Conservation (phyloP, 768 basidiomycete genomes). For the Psilocybe sp. region DNA sequence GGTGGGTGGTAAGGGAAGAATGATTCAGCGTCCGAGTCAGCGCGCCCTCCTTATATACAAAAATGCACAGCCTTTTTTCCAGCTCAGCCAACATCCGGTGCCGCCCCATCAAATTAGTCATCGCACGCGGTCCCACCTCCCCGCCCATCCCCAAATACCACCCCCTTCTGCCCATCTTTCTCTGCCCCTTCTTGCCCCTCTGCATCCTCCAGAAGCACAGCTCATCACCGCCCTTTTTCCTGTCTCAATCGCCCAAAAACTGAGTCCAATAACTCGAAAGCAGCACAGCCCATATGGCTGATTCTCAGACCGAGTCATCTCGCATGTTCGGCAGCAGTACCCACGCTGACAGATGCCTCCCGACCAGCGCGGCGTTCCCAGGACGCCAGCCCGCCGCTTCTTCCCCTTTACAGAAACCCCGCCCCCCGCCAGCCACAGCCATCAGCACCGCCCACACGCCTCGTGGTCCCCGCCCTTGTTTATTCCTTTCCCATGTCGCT, state of each 20-base stretch:
- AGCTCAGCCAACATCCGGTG: conserved; percentile 15
- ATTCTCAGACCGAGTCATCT: conserved; percentile 30
- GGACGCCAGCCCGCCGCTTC: conserved; percentile 16
- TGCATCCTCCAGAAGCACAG: background rate
- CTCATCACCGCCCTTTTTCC: background rate
- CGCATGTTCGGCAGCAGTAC: conserved; percentile 17
- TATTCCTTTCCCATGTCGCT: too few species aligned
- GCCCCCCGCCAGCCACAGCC: conserved; percentile 10
- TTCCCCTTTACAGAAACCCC: conserved; percentile 12
- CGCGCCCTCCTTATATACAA: conserved; percentile 21
- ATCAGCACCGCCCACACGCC: conserved; percentile 14
- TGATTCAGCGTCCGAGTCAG: conserved; percentile 17
- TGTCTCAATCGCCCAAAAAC: background rate
- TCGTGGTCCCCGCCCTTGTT: background rate
- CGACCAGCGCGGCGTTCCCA: conserved; percentile 21
- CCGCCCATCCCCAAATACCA: conserved; percentile 1
- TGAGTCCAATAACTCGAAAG: background rate
- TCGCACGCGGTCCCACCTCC: background rate
- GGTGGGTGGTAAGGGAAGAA: conserved; percentile 17
- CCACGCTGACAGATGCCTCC: conserved; percentile 18
- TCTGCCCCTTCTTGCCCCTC: conserved; percentile 6
- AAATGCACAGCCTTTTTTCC: conserved; percentile 24
- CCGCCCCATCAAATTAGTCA: conserved; percentile 12
- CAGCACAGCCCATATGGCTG: background rate
- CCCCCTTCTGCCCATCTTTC: conserved; percentile 8